Evolutionary conservation across 768 basidiomycete genomes (phyloP).

Genomic region (Dacryopinax primogenitus): DNA sequence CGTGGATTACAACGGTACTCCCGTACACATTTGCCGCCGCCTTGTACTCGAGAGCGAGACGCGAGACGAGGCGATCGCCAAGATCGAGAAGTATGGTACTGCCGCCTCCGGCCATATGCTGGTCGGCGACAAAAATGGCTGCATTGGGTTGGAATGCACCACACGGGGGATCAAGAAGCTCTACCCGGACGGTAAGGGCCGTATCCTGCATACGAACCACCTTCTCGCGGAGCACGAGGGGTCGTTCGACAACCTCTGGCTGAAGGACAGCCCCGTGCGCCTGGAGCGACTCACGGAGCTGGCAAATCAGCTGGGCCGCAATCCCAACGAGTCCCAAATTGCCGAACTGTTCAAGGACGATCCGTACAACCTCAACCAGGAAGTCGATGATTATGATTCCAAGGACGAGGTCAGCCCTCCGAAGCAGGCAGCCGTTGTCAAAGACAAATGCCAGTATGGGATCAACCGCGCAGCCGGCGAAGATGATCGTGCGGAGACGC

Average conservation of each 20-base stretch:
- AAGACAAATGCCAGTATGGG: neutral
- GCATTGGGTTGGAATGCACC: neutral
- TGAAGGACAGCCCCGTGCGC: conserved; percentile 3
- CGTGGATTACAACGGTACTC: neutral
- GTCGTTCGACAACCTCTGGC: neutral
- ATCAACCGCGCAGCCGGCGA: neutral
- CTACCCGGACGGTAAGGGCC: neutral
- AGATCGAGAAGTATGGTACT: conserved; percentile 2
- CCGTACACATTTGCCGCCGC: conserved; percentile 1
- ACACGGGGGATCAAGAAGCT: neutral
- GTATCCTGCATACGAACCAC: neutral
- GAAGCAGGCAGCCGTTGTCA: no score
- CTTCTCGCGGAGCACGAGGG: neutral
- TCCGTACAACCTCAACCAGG: no score
- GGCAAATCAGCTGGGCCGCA: conserved; percentile 5
- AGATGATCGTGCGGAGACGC: neutral
- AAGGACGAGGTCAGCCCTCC: no score
- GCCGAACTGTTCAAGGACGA: conserved; percentile 7
- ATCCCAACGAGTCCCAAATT: neutral
- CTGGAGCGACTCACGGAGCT: neutral
- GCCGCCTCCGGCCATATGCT: neutral
- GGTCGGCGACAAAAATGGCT: neutral
- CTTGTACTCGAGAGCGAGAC: neutral
- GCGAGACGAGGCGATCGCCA: conserved; percentile 3
- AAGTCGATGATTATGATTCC: no score